These are phyloP conservation scores for Epichloe bromicola DNA, from an alignment of 2,329 filamentous ascomycete species.

Conservation along the genomic window DNA sequence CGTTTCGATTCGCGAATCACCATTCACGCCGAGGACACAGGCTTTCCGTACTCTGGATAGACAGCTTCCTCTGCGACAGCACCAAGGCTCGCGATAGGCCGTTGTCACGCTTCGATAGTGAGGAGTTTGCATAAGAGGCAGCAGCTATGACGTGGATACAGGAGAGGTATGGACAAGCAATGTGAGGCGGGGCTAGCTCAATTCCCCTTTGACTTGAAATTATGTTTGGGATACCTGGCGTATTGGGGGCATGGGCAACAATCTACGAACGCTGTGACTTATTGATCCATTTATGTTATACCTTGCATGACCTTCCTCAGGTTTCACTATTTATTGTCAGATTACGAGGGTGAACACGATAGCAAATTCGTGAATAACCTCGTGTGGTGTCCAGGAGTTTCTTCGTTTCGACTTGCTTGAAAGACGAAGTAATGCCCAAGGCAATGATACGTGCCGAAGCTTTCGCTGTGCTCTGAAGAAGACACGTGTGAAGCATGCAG, in stretches of 20 bases:
- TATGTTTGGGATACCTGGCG: background rate
- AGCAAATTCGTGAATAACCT: no score
- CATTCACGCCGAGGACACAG: slow-evolving; percentile 53
- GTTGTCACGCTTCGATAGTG: background rate
- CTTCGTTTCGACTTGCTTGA: no score
- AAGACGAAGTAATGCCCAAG: no score
- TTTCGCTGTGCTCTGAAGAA: no score
- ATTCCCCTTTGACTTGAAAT: background rate
- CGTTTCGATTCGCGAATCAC: slow-evolving; percentile 20
- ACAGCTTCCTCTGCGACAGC: slow-evolving; percentile 37
- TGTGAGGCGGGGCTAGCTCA: background rate
- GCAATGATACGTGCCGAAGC: no score
- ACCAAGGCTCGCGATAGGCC: slow-evolving; percentile 10
- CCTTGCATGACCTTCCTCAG: no score
- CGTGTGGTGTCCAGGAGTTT: no score
- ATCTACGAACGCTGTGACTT: no score
- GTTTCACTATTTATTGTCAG: no score
- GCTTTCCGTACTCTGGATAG: slow-evolving; percentile 53
- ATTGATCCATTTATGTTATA: no score
- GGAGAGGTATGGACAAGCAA: background rate
- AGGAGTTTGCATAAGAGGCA: background rate
- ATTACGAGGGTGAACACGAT: no score
- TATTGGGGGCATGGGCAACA: background rate
- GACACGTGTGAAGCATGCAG: background rate
- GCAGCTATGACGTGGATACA: background rate